A percentile compares a stretch with the other conserved stretches of the same genome.
Conservation (phyloP, 495 filamentous ascomycete genomes). For the Podospora conica region DNA sequence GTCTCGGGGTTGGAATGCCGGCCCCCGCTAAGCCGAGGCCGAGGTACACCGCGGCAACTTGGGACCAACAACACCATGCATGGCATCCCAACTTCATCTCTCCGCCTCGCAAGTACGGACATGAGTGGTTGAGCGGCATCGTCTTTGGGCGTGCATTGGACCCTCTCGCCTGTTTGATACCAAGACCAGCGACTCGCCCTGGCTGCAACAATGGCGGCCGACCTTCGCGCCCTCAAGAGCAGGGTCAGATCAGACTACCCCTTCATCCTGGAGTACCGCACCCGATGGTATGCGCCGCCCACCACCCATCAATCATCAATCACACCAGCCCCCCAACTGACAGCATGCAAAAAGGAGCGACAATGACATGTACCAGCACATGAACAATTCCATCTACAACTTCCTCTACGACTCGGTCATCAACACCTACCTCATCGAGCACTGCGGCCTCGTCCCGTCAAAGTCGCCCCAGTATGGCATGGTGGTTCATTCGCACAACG, state of each 20-base stretch:
- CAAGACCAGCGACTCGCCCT: background rate
- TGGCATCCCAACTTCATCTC: background rate
- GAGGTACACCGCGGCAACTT: background rate
- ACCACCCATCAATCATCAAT: background rate
- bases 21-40: background rate
- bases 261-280: constrained; percentile 76
- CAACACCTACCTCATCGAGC: constrained; percentile 79
- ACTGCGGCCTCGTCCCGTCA: constrained; percentile 69
- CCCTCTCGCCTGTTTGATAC: background rate
- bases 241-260: constrained; percentile 66
- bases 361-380: constrained; percentile 92
- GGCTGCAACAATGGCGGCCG: constrained; percentile 26
- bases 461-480: constrained; percentile 66
- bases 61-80: background rate
- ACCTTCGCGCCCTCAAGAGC: constrained; percentile 47
- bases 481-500: constrained; percentile 74
- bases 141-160: background rate
- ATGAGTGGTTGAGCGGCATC: background rate
- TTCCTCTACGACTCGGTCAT: constrained; percentile 81
- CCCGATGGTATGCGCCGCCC: constrained; percentile 64
- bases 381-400: constrained; percentile 80
- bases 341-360: constrained; percentile 58
- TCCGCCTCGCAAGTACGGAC: background rate
- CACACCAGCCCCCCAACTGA: background rate
- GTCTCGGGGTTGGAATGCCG: background rate